Base-by-base conservation (phyloP, 805 yeast species). In the Suhomyces sp. region DNA sequence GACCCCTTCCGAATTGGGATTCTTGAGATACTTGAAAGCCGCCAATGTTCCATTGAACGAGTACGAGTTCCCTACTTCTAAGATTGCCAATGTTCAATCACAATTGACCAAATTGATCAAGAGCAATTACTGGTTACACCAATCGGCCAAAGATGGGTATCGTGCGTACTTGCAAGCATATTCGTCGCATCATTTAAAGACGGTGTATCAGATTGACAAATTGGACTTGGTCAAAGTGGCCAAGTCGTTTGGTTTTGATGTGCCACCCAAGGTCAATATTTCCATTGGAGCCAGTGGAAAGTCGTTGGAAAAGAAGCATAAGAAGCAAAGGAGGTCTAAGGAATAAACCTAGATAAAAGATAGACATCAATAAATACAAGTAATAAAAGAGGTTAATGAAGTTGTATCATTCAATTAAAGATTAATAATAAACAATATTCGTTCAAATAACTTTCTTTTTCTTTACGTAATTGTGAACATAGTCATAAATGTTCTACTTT, bases 11-110 rank as follows among this genome's bases (percentile, higher is more conserved):
- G 99, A 94, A 72, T 80, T 94, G 47, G 99, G 99, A 2, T 94
- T 94, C 76, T 74, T 94, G 67, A 82, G 98, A 64, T 94, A 94
- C 69, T 81, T 94, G 67, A 94, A 94, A 65, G 96, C 96, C 8
- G 97, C 99, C 49, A 93, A 92, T 68, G 99, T 94, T 33, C 99
- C 99, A 47, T 79, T 94, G 64, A 94, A 94, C 69, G 99, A 94
- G 75, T 94, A 87, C 71, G 99, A 94, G 69, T 94, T 94, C 77
- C 99, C 99, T 51, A 68, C 87, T 21, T 89, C 81, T 66, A 94
- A 94, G 73, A 91, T 94, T 57, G 98, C 97, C 59, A 94, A 94
- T 66, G 97, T 94, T 47, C 99, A 94, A 73, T 80, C 89, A 9
- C 98, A 94, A 72, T 76, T 94, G 60, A 94, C 89, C 64, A 93